phyloP scores from a whole-genome alignment of 176 grass and related monocot genomes.

The Hsuehochloa calcarea region DNA sequence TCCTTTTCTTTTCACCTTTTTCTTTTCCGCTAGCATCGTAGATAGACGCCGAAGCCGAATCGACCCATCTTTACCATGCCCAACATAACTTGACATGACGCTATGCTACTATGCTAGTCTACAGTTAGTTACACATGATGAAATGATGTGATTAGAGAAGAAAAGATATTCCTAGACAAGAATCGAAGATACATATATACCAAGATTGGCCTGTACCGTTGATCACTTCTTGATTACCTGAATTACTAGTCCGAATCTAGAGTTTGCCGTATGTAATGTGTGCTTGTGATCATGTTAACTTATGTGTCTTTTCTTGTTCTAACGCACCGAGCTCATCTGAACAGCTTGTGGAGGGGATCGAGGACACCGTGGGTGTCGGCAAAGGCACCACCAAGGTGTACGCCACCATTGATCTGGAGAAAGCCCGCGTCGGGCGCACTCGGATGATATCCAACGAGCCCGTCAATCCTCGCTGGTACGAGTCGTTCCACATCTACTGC shows the following conservation, averaged over 20 bases:
- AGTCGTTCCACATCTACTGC: slow-evolving; percentile 76
- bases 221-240: not conserved
- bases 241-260: not conserved
- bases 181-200: not conserved
- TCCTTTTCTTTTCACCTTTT: too few species aligned
- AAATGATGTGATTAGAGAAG: not conserved
- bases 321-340: not conserved
- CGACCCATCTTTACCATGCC: not conserved
- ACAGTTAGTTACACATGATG: not conserved
- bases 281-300: not conserved
- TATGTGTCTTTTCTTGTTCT: not conserved
- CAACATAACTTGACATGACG: not conserved
- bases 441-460: slow-evolving; percentile 47
- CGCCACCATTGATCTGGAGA: slow-evolving; percentile 68
- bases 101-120: too few species aligned
- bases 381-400: slow-evolving; percentile 54
- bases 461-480: slow-evolving; percentile 55
- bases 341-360: slow-evolving; percentile 65
- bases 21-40: not conserved
- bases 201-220: not conserved
- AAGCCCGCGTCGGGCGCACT: slow-evolving; percentile 57
- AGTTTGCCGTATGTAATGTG: not conserved
- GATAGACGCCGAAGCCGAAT: not conserved
- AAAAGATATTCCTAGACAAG: not conserved
- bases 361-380: slow-evolving; percentile 50